Percentiles rank a stretch among this genome's conserved stretches.
These are phyloP conservation scores for Daldinia decipiens DNA, from an alignment of 495 filamentous ascomycete species.

Conservation along the genomic window DNA sequence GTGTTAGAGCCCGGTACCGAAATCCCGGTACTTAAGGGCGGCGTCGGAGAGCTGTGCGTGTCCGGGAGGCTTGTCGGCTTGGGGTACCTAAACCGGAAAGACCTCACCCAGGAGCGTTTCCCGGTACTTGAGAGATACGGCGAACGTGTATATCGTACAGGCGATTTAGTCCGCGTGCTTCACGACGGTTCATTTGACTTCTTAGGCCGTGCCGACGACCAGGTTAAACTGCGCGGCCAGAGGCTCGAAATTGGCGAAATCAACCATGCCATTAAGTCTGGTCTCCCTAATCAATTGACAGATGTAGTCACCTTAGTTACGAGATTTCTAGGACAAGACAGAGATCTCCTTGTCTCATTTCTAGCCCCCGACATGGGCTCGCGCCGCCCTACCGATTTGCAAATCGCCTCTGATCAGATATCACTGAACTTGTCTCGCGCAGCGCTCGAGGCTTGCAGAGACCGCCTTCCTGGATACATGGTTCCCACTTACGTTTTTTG, in stretches of 20 bases:
- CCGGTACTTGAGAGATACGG: conserved; percentile 62
- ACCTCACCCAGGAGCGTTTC: conserved; percentile 72
- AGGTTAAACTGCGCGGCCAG: conserved; percentile 83
- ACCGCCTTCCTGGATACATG: conserved; percentile 76
- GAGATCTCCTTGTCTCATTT: conserved; percentile 77
- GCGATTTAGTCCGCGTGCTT: conserved; percentile 78
- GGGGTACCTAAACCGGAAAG: conserved; percentile 82
- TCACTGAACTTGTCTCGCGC: conserved; percentile 41
- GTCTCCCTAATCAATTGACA: conserved; percentile 51
- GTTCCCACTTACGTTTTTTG: conserved; percentile 78
- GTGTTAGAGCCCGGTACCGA: conserved; percentile 77
- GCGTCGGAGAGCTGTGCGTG: conserved; percentile 86
- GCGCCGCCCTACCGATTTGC: conserved; percentile 22
- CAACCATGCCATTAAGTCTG: conserved; percentile 68
- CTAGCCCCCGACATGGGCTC: conserved; percentile 52
- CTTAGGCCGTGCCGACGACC: conserved; percentile 78
- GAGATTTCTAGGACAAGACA: conserved; percentile 68
- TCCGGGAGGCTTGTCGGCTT: conserved; percentile 86
- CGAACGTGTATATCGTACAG: conserved; percentile 76
- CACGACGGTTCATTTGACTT: conserved; percentile 78
- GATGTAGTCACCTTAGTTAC: conserved; percentile 75
- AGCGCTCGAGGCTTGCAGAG: conserved; percentile 64
- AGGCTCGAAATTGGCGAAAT: conserved; percentile 83
- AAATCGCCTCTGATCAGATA: conserved; percentile 46
- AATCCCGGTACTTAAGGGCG: conserved; percentile 77